These are phyloP conservation scores for Sutorius australiensis DNA, from an alignment of 768 basidiomycete genomes.

Conservation along the genomic window DNA sequence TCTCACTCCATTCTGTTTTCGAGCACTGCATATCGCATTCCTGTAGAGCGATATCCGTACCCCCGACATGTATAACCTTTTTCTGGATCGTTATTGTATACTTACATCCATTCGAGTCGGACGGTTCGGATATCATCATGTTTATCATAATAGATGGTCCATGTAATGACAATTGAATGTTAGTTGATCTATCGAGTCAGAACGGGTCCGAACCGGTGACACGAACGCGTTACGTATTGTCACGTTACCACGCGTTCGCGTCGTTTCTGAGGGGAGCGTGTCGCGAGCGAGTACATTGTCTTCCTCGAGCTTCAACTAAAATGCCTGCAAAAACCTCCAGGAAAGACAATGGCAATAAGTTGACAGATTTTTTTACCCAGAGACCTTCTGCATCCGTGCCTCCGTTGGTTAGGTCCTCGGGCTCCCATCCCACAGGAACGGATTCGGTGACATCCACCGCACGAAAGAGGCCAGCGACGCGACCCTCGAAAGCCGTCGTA, in stretches of 20 bases:
- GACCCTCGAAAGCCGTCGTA: conserved; percentile 1
- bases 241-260: conserved; percentile 17
- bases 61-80: conserved; percentile 1
- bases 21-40: conserved; percentile 1
- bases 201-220: too few relatives aligned
- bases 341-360: conserved; percentile 21
- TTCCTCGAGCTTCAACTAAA: neutral
- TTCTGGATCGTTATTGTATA: conserved; percentile 21
- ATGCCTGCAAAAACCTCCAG: conserved; percentile 19
- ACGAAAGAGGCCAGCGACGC: conserved; percentile 10
- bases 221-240: conserved; percentile 8
- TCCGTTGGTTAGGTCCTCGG: conserved; percentile 6
- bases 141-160: neutral
- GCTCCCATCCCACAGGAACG: neutral
- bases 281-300: conserved; percentile 4
- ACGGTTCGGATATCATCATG: neutral
- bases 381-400: conserved; percentile 22
- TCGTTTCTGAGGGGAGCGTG: conserved; percentile 1
- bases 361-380: conserved; percentile 48
- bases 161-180: neutral
- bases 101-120: conserved; percentile 1
- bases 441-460: conserved; percentile 3
- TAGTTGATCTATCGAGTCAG: too few relatives aligned
- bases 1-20: neutral
- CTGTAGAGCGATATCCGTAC: conserved; percentile 6